Percentiles rank a stretch among this genome's conserved stretches.
These are phyloP conservation scores for Penicillium canescens DNA, from an alignment of 495 filamentous ascomycete genomes.

Conservation along the genomic window DNA sequence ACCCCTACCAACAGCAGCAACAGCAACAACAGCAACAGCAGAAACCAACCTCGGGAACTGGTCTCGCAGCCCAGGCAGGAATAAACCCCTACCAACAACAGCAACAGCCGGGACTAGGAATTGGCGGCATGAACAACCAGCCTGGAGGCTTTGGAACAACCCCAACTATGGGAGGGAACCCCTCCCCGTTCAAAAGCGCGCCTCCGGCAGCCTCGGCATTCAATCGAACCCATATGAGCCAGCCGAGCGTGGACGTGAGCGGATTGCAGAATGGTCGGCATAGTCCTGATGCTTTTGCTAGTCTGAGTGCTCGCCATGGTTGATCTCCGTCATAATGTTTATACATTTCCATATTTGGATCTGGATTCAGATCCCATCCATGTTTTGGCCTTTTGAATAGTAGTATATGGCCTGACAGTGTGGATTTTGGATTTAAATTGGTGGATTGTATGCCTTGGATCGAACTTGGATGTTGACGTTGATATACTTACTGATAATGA, in stretches of 20 bases:
- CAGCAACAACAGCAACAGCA: conserved; percentile 14
- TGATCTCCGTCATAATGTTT: conserved; percentile 12
- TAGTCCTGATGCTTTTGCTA: conserved; percentile 97
- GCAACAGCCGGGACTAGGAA: conserved; percentile 20
- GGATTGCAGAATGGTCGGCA: conserved; percentile 76
- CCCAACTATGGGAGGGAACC: conserved; percentile 6
- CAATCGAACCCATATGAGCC: conserved; percentile 65
- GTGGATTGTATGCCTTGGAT: conserved; percentile 3
- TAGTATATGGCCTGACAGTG: too few relatives aligned
- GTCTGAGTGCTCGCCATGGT: conserved; percentile 67
- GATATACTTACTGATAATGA: conserved; percentile 4
- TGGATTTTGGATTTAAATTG: too few relatives aligned
- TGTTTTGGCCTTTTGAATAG: conserved; percentile 4
- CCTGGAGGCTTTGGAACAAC: not conserved
- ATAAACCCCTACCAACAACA: conserved; percentile 10
- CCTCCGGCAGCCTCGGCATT: conserved; percentile 15
- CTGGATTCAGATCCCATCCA: not conserved
- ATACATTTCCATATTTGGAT: not conserved
- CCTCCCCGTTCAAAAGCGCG: conserved; percentile 10
- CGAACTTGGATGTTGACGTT: conserved; percentile 1
- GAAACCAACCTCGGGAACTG: conserved; percentile 12
- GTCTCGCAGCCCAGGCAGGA: conserved; percentile 4
- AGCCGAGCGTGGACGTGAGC: conserved; percentile 86
- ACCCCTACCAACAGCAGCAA: conserved; percentile 8
- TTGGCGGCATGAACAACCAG: conserved; percentile 8